Evolutionary conservation across 306 rosid species (phyloP).

Genomic region (Nissolia schottii): DNA sequence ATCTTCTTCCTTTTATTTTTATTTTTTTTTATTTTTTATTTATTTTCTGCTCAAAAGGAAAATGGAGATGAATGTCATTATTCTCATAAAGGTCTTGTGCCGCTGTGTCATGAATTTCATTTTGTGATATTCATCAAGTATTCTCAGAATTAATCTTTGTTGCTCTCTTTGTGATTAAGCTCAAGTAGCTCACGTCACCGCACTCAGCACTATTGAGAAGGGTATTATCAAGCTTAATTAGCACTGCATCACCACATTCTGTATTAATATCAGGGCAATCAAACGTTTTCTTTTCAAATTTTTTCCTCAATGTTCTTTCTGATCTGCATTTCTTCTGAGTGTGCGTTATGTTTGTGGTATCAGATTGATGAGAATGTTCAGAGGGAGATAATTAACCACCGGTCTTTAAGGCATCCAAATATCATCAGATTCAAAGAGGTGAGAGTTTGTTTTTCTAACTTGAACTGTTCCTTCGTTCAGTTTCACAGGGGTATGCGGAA

Average conservation of each 20-base stretch:
- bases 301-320: background rate
- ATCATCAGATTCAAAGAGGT: conserved; percentile 97
- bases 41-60: background rate
- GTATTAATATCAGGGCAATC: background rate
- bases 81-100: background rate
- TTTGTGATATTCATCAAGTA: background rate
- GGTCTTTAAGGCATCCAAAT: conserved; percentile 91
- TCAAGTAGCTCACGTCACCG: background rate
- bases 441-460: conserved; percentile 10
- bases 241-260: conserved; percentile 12
- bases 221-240: background rate
- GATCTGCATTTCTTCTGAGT: conserved; percentile 7
- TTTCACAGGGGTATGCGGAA: background rate
- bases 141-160: background rate
- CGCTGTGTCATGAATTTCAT: background rate
- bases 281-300: background rate
- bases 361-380: conserved; percentile 98
- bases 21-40: background rate
- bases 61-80: background rate
- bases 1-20: too few relatives aligned
- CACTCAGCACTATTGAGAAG: background rate
- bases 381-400: conserved; percentile 92
- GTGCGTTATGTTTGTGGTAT: conserved; percentile 25
- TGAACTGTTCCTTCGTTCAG: background rate
- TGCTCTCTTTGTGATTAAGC: conserved; percentile 4